Evolutionary conservation across 768 basidiomycete genomes (phyloP).

Genomic region (Amanita fuliginea): DNA sequence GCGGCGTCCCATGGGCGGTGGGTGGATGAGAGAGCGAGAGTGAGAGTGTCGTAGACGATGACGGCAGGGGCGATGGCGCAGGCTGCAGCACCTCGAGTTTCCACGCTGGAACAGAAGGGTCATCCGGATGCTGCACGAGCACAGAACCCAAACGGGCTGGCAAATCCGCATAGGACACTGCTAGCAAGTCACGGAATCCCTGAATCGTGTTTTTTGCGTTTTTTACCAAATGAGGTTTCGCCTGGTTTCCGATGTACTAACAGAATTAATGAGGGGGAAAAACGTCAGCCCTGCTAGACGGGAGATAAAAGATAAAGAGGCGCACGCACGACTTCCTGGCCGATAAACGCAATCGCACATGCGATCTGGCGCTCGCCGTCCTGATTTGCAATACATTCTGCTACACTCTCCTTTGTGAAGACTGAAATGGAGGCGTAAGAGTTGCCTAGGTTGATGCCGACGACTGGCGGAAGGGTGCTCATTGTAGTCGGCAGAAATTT

Average conservation of each 20-base stretch:
- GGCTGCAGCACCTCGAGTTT: constrained; percentile 74
- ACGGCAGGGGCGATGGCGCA: constrained; percentile 56
- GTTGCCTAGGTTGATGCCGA: constrained; percentile 96
- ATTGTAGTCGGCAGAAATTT: not conserved
- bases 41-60: constrained; percentile 19
- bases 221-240: constrained; percentile 89
- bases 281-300: not conserved
- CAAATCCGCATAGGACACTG: constrained; percentile 59
- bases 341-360: constrained; percentile 83
- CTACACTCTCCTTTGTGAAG: constrained; percentile 87
- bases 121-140: constrained; percentile 44
- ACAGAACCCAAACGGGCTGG: not conserved
- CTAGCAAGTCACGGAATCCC: constrained; percentile 89
- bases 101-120: constrained; percentile 70
- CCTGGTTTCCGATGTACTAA: constrained; percentile 94
- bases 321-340: constrained; percentile 74
- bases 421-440: constrained; percentile 93
- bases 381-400: constrained; percentile 96
- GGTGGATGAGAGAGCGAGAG: constrained; percentile 24
- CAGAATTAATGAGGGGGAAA: constrained; percentile 8
- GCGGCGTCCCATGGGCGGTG: constrained; percentile 40
- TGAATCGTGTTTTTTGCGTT: constrained; percentile 90
- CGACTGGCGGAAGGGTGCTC: constrained; percentile 40
- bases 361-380: constrained; percentile 98
- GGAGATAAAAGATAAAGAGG: not conserved